phyloP scores from a whole-genome alignment of 306 rosid genomes.

The Glycyrrhiza uralensis region DNA sequence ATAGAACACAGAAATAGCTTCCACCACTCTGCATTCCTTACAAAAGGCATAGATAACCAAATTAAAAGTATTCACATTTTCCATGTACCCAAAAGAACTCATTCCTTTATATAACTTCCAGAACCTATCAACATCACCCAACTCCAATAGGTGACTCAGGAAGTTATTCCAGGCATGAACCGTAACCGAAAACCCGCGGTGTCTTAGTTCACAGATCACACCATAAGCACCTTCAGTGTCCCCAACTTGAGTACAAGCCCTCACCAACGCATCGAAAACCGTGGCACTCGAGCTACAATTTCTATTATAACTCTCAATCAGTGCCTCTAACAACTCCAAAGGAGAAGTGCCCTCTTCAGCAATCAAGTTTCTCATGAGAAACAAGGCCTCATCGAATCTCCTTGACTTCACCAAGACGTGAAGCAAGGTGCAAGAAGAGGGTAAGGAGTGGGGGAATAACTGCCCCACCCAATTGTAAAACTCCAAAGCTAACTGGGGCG shows the following conservation, averaged over 20 bases:
- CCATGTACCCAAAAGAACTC: constrained; percentile 45
- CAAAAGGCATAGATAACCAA: constrained; percentile 53
- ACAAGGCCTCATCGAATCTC: constrained; percentile 46
- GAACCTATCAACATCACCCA: constrained; percentile 41
- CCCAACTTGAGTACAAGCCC: constrained; percentile 49
- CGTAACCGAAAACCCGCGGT: constrained; percentile 35
- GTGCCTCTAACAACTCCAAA: constrained; percentile 43
- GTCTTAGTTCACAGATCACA: constrained; percentile 40
- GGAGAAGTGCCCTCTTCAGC: constrained; percentile 28
- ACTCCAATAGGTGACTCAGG: constrained; percentile 43
- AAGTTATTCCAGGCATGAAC: constrained; percentile 69
- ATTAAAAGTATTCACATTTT: constrained; percentile 52
- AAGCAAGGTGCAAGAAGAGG: constrained; percentile 42
- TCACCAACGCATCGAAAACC: constrained; percentile 55
- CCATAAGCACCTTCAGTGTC: constrained; percentile 46
- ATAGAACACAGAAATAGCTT: constrained; percentile 44
- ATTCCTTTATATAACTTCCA: constrained; percentile 53
- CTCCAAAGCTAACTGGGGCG: constrained; percentile 45
- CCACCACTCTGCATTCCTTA: constrained; percentile 44
- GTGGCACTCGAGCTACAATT: constrained; percentile 38
- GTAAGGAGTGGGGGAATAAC: constrained; percentile 31
- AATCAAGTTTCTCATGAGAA: constrained; percentile 39
- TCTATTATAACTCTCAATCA: constrained; percentile 30
- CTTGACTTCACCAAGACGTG: constrained; percentile 54
- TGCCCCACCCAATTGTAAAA: constrained; percentile 43